A percentile compares a stretch with the other conserved stretches of the same genome.
These are phyloP conservation scores for Apiotrichum brassicae DNA, from an alignment of 1,284 basidiomycete species.

Conservation along the genomic window DNA sequence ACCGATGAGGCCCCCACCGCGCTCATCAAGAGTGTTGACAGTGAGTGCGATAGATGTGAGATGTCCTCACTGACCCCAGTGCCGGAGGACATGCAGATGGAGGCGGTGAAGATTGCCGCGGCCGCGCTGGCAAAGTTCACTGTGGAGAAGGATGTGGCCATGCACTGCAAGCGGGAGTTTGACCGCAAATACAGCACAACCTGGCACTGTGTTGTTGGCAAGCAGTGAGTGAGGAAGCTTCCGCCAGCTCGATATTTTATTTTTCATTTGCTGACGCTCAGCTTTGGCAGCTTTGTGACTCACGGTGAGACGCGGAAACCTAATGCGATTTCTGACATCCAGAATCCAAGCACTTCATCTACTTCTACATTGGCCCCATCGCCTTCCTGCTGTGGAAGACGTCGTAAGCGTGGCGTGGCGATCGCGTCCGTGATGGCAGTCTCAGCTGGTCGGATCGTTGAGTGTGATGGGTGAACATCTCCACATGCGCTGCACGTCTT, in stretches of 20 bases:
- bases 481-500: too few species aligned
- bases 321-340: slow-evolving; percentile 15
- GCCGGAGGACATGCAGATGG: slow-evolving; percentile 91
- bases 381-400: slow-evolving; percentile 94
- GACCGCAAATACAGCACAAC: slow-evolving; percentile 83
- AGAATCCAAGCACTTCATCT: slow-evolving; percentile 97
- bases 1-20: slow-evolving; percentile 44
- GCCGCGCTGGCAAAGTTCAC: slow-evolving; percentile 81
- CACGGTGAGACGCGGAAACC: slow-evolving; percentile 90
- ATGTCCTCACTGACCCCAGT: slow-evolving; percentile 42
- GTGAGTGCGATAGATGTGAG: slow-evolving; percentile 22
- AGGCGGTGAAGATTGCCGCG: slow-evolving; percentile 78
- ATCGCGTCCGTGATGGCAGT: background rate
- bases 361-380: slow-evolving; percentile 82
- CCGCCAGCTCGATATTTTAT: background rate
- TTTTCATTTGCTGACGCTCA: slow-evolving; percentile 16
- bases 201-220: slow-evolving; percentile 89
- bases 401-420: slow-evolving; percentile 51
- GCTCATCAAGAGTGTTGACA: slow-evolving; percentile 89
- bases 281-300: slow-evolving; percentile 92
- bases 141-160: slow-evolving; percentile 93
- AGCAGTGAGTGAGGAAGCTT: slow-evolving; percentile 54
- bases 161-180: slow-evolving; percentile 95
- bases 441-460: too few species aligned
- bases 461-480: too few species aligned